Conservation (phyloP, 495 filamentous ascomycete species). For the Neurospora sp. region DNA sequence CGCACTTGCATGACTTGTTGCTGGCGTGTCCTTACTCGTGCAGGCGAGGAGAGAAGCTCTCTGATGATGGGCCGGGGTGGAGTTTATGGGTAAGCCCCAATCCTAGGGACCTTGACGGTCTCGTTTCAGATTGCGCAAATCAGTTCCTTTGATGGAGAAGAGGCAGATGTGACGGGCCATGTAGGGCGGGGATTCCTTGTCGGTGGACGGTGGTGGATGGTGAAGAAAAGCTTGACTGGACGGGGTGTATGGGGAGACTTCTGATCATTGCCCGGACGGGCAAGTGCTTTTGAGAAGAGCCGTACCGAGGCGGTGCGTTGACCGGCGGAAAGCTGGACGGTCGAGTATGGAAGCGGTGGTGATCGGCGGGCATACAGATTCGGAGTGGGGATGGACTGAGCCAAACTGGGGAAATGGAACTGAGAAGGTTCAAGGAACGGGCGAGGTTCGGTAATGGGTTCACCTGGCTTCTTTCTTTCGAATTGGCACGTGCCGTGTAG, state of each 20-base stretch:
- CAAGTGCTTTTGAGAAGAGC: constrained; percentile 6
- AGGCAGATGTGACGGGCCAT: not conserved
- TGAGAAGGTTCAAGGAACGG: not conserved
- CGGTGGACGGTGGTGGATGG: not conserved
- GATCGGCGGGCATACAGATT: not conserved
- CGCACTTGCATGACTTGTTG: not conserved
- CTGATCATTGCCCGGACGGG: constrained; percentile 16
- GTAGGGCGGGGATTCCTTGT: not conserved
- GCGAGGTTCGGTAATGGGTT: not conserved
- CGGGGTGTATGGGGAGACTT: not conserved
- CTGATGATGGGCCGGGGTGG: not conserved
- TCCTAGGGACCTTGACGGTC: not conserved
- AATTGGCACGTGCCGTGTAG: not conserved
- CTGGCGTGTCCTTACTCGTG: not conserved
- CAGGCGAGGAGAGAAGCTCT: not conserved
- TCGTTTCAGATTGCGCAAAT: not conserved
- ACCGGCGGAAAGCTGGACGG: not conserved
- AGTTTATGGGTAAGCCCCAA: not conserved
- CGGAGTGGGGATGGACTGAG: constrained; percentile 2
- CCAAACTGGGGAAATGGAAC: not conserved
- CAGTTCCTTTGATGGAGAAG: not conserved
- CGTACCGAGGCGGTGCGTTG: not conserved
- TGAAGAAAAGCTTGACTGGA: not conserved
- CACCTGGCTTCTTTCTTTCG: not conserved
- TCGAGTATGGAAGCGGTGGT: constrained; percentile 1